Percentiles rank a stretch among this genome's conserved stretches.
These are phyloP conservation scores for Lyophyllum atratum DNA, from an alignment of 768 basidiomycete species.

Conservation along the genomic window DNA sequence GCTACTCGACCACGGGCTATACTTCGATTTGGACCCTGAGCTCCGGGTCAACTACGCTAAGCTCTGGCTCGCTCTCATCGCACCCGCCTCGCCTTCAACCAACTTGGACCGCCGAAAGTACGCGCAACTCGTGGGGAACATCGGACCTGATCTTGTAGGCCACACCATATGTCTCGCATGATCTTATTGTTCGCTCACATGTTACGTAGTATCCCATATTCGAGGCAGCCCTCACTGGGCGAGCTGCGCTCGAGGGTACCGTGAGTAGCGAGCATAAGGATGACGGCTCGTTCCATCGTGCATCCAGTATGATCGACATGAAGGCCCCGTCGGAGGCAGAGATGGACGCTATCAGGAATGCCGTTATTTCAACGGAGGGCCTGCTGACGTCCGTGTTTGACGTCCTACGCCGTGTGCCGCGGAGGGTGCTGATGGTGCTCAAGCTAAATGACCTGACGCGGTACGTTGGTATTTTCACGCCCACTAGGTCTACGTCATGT, in stretches of 20 bases:
- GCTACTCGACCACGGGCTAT: constrained; percentile 90
- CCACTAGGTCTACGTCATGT: background rate
- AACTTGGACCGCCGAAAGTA: constrained; percentile 78
- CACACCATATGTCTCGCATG: constrained; percentile 1
- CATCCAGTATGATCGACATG: constrained; percentile 77
- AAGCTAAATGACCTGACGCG: constrained; percentile 87
- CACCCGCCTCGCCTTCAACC: constrained; percentile 63
- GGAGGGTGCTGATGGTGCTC: constrained; percentile 80
- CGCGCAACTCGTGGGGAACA: constrained; percentile 88
- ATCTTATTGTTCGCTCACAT: background rate
- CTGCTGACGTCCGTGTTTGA: constrained; percentile 84
- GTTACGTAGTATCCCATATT: constrained; percentile 83
- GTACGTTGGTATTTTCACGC: constrained; percentile 29
- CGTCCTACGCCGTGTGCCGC: constrained; percentile 82
- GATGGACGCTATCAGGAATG: constrained; percentile 77
- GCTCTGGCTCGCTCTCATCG: constrained; percentile 90
- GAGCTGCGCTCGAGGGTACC: constrained; percentile 71
- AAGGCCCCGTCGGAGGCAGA: constrained; percentile 73
- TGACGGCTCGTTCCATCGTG: constrained; percentile 52
- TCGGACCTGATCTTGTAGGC: constrained; percentile 81
- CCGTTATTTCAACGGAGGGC: constrained; percentile 82
- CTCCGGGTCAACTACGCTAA: constrained; percentile 84
- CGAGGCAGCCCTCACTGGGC: constrained; percentile 92
- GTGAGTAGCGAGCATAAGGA: constrained; percentile 45
- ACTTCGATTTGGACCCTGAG: constrained; percentile 85